phyloP scores from a whole-genome alignment of 306 rosid species.

The Cucurbita argyrosperma region DNA sequence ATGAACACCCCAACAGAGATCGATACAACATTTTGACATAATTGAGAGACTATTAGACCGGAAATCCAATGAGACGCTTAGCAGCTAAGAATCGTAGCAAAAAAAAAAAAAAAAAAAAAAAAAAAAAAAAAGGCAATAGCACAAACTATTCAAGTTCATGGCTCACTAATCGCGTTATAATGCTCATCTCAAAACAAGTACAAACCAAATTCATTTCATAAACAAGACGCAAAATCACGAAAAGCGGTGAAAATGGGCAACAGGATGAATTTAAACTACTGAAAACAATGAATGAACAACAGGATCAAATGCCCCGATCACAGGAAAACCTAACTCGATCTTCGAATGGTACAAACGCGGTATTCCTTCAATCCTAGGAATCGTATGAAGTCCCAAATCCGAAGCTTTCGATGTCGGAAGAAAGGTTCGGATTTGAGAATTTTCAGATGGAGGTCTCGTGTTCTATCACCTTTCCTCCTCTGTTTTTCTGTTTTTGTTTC shows the following conservation, averaged over 20 bases:
- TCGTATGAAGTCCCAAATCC: slow-evolving; percentile 14
- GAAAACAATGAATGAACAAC: slow-evolving; percentile 8
- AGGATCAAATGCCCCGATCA: slow-evolving; percentile 22
- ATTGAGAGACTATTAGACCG: neutral
- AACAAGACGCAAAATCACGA: slow-evolving; percentile 1
- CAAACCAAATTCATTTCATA: neutral
- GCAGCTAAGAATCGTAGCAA: neutral
- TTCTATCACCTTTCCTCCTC: neutral
- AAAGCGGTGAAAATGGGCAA: neutral
- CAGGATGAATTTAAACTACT: slow-evolving; percentile 20
- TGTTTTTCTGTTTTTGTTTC: neutral
- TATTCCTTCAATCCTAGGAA: slow-evolving; percentile 1
- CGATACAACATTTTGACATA: neutral
- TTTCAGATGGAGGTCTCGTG: neutral
- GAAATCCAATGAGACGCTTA: neutral
- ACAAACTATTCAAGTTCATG: neutral
- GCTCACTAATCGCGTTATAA: neutral
- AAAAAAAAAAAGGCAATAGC: neutral
- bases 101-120: too few species aligned
- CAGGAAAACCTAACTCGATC: slow-evolving; percentile 46
- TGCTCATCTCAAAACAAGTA: neutral
- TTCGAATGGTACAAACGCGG: neutral
- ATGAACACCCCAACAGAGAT: neutral
- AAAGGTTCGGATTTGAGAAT: slow-evolving; percentile 1
- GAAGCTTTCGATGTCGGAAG: slow-evolving; percentile 11